Evolutionary conservation across 75 land plant species (phyloP).

Genomic region (Pseudotsuga menziesii): DNA sequence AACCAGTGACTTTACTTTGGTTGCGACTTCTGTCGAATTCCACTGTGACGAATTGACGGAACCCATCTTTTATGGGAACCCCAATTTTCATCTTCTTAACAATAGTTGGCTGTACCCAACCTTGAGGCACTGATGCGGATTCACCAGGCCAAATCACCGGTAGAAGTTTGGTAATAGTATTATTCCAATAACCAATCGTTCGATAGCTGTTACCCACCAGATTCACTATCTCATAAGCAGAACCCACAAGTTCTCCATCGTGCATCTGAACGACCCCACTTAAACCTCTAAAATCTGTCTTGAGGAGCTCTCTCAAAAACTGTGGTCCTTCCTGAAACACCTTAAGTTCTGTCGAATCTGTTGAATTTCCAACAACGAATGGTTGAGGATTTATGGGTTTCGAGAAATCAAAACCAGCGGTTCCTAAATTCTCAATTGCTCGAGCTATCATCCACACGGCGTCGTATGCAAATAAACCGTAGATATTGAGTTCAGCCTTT

Average conservation of each 20-base stretch:
- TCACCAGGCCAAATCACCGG: slow-evolving; percentile 40
- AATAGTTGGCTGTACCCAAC: slow-evolving; percentile 27
- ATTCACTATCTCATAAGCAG: slow-evolving; percentile 30
- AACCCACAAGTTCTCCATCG: not conserved
- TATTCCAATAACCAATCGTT: slow-evolving; percentile 24
- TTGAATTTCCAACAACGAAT: slow-evolving; percentile 14
- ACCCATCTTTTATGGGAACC: slow-evolving; percentile 36
- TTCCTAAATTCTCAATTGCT: slow-evolving; percentile 27
- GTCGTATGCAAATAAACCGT: slow-evolving; percentile 40
- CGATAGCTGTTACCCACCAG: slow-evolving; percentile 21
- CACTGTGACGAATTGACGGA: slow-evolving; percentile 12
- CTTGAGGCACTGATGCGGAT: slow-evolving; percentile 14
- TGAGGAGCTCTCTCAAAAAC: slow-evolving; percentile 7
- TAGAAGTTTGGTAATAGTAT: not conserved
- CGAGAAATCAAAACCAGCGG: slow-evolving; percentile 30
- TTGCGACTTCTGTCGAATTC: not conserved
- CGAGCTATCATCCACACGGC: slow-evolving; percentile 22
- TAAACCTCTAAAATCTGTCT: slow-evolving; percentile 6
- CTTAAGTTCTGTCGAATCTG: slow-evolving; percentile 45
- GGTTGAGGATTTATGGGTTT: slow-evolving; percentile 23
- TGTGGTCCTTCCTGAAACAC: slow-evolving; percentile 15
- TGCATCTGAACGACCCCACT: slow-evolving; percentile 9
- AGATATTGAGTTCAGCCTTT: slow-evolving; percentile 19
- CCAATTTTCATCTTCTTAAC: slow-evolving; percentile 22
- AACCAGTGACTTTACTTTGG: slow-evolving; percentile 20